phyloP scores from a whole-genome alignment of 1,284 basidiomycete species.

The Sanghuangporus baumii region DNA sequence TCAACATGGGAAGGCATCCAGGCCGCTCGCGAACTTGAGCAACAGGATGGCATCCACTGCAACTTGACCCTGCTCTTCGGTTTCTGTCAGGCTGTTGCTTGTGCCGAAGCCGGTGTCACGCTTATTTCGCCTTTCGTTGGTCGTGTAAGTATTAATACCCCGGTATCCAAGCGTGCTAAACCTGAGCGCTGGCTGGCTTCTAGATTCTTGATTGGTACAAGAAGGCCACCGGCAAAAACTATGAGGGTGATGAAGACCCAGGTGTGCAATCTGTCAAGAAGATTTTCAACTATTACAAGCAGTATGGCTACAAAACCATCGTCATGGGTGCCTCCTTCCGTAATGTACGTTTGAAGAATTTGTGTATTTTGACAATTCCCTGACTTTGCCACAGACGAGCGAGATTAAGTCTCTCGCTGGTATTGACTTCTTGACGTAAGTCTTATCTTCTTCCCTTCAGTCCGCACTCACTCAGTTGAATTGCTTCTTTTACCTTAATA shows the following conservation, averaged over 20 bases:
- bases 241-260: conserved; percentile 89
- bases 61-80: conserved; percentile 99
- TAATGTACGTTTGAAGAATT: conserved; percentile 52
- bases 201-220: conserved; percentile 97
- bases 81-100: conserved; percentile 97
- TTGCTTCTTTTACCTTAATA: background rate
- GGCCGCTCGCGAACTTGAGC: conserved; percentile 93
- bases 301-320: conserved; percentile 97
- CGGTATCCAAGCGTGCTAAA: background rate
- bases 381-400: conserved; percentile 48
- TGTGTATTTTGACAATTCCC: background rate
- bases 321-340: conserved; percentile 99
- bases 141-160: conserved; percentile 54
- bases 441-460: background rate
- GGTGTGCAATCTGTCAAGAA: conserved; percentile 93
- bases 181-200: background rate
- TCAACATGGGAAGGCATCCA: conserved; percentile 99
- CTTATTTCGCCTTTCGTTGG: conserved; percentile 99
- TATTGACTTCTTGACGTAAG: conserved; percentile 85
- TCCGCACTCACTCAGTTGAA: background rate
- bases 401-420: conserved; percentile 96
- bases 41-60: conserved; percentile 92
- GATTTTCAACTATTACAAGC: conserved; percentile 99
- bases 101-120: conserved; percentile 96
- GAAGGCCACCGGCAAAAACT: conserved; percentile 80